Evolutionary conservation across 805 yeast species (phyloP).

Genomic region (Diddensiella santjacobensis): DNA sequence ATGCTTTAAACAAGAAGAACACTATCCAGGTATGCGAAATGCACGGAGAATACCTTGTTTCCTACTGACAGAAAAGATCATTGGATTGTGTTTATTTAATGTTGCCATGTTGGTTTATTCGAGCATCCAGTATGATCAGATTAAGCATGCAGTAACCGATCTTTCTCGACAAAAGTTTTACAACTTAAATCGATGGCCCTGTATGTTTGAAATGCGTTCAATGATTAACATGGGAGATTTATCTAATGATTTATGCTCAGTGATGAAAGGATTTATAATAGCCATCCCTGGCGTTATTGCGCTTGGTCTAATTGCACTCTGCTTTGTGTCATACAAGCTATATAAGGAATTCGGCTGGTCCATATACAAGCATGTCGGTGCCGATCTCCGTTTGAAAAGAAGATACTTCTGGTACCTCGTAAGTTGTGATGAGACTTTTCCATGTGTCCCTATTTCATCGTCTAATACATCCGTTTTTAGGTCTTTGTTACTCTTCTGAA

Average conservation of each 20-base stretch:
- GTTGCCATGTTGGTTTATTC: constrained; percentile 45
- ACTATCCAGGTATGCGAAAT: constrained; percentile 28
- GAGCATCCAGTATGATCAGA: constrained; percentile 44
- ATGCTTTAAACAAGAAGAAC: constrained; percentile 41
- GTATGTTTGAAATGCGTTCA: no score
- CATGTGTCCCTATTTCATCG: no score
- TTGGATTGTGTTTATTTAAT: constrained; percentile 40
- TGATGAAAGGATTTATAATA: constrained; percentile 37
- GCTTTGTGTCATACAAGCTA: constrained; percentile 34
- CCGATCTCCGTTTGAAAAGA: constrained; percentile 39
- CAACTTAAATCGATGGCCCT: constrained; percentile 18
- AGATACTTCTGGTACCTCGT: constrained; percentile 31
- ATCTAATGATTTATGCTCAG: constrained; percentile 20
- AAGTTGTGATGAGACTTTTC: constrained; percentile 8
- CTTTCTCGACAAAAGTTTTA: constrained; percentile 18
- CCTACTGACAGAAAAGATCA: constrained; percentile 22
- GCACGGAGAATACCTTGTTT: constrained; percentile 27
- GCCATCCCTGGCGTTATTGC: constrained; percentile 43
- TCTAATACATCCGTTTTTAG: constrained; percentile 29
- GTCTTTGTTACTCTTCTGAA: constrained; percentile 39
- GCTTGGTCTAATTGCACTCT: constrained; percentile 35
- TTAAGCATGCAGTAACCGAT: constrained; percentile 29
- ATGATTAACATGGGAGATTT: no score
- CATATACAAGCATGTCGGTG: constrained; percentile 47
- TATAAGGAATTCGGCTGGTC: constrained; percentile 44